Percentiles rank a stretch among this genome's conserved stretches.
These are phyloP conservation scores for Datisca glomerata DNA, from an alignment of 306 rosid genomes.

Conservation along the genomic window DNA sequence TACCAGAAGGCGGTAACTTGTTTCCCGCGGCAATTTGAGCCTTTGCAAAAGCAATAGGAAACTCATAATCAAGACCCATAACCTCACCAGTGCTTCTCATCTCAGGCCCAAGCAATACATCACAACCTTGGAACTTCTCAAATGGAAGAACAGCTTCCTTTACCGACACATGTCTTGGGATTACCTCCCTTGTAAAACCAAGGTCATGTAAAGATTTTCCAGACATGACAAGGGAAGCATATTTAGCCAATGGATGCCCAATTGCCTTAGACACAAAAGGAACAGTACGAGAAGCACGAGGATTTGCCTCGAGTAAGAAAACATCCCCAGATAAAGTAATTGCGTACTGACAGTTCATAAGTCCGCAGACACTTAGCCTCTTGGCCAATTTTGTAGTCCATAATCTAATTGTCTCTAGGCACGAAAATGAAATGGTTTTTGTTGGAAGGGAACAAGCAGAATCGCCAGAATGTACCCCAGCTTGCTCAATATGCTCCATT, in stretches of 20 bases:
- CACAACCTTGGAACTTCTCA: constrained; percentile 87
- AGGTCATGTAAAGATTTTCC: constrained; percentile 80
- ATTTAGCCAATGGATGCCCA: constrained; percentile 94
- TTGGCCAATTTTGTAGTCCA: constrained; percentile 87
- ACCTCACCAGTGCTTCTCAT: constrained; percentile 99
- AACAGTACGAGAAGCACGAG: constrained; percentile 87
- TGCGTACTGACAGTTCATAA: constrained; percentile 96
- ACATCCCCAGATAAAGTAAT: constrained; percentile 64
- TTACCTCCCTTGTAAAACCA: constrained; percentile 66
- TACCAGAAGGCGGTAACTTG: constrained; percentile 72
- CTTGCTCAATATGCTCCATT: constrained; percentile 99
- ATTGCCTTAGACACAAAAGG: constrained; percentile 97
- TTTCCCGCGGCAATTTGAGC: constrained; percentile 95
- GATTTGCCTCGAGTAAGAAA: constrained; percentile 91
- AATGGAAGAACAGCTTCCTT: constrained; percentile 99
- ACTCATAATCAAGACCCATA: constrained; percentile 78
- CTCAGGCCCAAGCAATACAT: constrained; percentile 88
- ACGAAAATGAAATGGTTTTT: constrained; percentile 56
- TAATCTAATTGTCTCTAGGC: constrained; percentile 64
- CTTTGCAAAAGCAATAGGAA: constrained; percentile 85
- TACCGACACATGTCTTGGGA: constrained; percentile 76
- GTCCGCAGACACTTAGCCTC: constrained; percentile 75
- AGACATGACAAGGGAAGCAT: constrained; percentile 94
- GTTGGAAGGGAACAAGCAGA: constrained; percentile 93
- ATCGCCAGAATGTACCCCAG: constrained; percentile 97